phyloP scores from a whole-genome alignment of 441 rosid genomes.

The Adansonia rubrostipa region DNA sequence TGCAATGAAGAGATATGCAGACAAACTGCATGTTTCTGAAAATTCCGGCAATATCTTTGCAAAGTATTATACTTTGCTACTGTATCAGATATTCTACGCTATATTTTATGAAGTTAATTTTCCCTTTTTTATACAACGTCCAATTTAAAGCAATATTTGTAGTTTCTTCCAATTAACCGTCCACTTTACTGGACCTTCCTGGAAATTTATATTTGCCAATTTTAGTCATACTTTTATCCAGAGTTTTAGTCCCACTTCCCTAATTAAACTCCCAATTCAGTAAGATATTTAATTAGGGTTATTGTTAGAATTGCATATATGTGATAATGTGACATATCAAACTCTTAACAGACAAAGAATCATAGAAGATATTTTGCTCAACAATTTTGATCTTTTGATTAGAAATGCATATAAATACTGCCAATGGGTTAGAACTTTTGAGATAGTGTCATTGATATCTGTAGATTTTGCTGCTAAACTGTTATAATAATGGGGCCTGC shows the following conservation, averaged over 20 bases:
- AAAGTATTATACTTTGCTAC: not conserved
- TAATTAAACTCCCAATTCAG: not conserved
- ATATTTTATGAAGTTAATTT: not conserved
- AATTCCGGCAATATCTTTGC: not conserved
- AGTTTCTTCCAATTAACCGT: not conserved
- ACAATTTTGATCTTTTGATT: constrained; percentile 9
- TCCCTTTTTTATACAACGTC: not conserved
- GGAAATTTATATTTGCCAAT: not conserved
- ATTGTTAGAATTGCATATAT: not conserved
- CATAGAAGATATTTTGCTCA: constrained; percentile 2
- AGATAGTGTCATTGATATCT: not conserved
- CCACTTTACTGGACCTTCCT: not conserved
- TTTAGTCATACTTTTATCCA: not conserved
- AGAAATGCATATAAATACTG: not conserved
- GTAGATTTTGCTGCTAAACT: not conserved
- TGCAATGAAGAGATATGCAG: too few species aligned
- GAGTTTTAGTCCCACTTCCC: not conserved
- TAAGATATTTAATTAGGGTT: not conserved
- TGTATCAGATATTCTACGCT: not conserved
- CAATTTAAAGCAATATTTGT: not conserved
- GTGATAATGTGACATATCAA: not conserved
- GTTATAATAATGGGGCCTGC: not conserved
- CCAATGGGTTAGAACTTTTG: not conserved
- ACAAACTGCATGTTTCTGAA: not conserved
- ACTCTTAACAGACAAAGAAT: not conserved